These are phyloP conservation scores for Podila clonocystis DNA, from an alignment of 192 early-diverging fungal genomes.

Conservation along the genomic window DNA sequence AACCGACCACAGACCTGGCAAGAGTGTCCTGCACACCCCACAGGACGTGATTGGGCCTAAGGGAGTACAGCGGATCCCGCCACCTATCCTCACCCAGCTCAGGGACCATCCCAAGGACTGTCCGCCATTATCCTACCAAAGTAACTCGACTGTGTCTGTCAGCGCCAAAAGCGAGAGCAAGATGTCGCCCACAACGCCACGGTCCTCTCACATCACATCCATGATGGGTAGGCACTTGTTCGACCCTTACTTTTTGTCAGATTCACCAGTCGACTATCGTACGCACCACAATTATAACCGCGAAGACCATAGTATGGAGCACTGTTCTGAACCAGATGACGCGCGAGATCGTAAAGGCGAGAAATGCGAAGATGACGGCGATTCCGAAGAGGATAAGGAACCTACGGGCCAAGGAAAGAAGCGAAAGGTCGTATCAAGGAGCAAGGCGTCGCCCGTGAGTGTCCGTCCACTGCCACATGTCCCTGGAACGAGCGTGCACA, in stretches of 20 bases:
- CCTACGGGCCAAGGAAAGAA: not conserved
- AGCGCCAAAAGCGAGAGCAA: constrained; percentile 11
- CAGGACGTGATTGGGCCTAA: not conserved
- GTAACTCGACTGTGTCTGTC: not conserved
- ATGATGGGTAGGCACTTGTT: not conserved
- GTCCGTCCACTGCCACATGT: too few relatives aligned
- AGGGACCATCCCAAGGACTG: constrained; percentile 2
- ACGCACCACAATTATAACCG: not conserved
- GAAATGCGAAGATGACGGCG: constrained; percentile 6
- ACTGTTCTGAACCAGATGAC: constrained; percentile 29
- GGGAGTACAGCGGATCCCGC: constrained; percentile 1
- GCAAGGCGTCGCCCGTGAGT: too few relatives aligned
- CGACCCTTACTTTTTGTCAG: constrained; percentile 9
- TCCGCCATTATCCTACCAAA: constrained; percentile 17
- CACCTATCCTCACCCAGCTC: constrained; percentile 30
- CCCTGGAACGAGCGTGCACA: not conserved
- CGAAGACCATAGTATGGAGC: constrained; percentile 19
- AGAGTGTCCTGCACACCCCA: not conserved
- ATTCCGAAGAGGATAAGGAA: constrained; percentile 9
- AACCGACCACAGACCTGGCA: not conserved
- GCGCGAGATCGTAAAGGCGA: constrained; percentile 2
- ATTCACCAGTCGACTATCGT: constrained; percentile 28
- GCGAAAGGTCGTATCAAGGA: not conserved
- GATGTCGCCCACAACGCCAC: constrained; percentile 35
- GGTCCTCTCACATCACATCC: constrained; percentile 12